A percentile compares a stretch with the other conserved stretches of the same genome.
These are phyloP conservation scores for Chaetomium sp. DNA, from an alignment of 2,329 filamentous ascomycete genomes.

Conservation along the genomic window DNA sequence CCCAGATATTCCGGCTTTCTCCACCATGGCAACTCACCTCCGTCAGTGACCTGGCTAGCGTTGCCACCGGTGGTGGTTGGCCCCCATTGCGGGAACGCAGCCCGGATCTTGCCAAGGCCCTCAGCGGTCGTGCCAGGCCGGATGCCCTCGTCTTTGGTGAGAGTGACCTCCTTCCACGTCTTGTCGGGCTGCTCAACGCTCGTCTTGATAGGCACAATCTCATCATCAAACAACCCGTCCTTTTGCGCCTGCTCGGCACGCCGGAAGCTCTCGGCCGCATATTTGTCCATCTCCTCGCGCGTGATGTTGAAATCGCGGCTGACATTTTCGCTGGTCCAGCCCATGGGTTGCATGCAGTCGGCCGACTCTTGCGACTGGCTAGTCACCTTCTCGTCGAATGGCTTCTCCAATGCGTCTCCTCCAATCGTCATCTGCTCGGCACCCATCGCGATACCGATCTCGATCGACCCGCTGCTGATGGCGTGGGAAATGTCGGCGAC, in stretches of 20 bases:
- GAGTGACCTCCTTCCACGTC: slow-evolving; percentile 66
- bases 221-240: slow-evolving; percentile 83
- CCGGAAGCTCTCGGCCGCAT: slow-evolving; percentile 79
- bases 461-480: slow-evolving; percentile 73
- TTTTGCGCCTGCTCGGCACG: slow-evolving; percentile 87
- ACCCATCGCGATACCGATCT: slow-evolving; percentile 79
- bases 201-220: slow-evolving; percentile 83
- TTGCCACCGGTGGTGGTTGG: slow-evolving; percentile 85
- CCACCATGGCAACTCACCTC: slow-evolving; percentile 41
- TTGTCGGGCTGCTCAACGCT: slow-evolving; percentile 79
- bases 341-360: slow-evolving; percentile 94
- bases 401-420: slow-evolving; percentile 61
- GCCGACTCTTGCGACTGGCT: slow-evolving; percentile 64
- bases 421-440: slow-evolving; percentile 80
- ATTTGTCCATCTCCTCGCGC: slow-evolving; percentile 75
- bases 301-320: slow-evolving; percentile 81
- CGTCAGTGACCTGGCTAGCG: slow-evolving; percentile 90
- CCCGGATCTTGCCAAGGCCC: slow-evolving; percentile 72
- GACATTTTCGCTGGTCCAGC: slow-evolving; percentile 96
- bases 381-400: slow-evolving; percentile 73
- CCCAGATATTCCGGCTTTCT: background rate
- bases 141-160: slow-evolving; percentile 85
- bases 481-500: slow-evolving; percentile 90
- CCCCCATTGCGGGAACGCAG: slow-evolving; percentile 87
- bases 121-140: slow-evolving; percentile 85